Conservation (phyloP, 345 rosid genomes). For the Cardamine occulta region DNA sequence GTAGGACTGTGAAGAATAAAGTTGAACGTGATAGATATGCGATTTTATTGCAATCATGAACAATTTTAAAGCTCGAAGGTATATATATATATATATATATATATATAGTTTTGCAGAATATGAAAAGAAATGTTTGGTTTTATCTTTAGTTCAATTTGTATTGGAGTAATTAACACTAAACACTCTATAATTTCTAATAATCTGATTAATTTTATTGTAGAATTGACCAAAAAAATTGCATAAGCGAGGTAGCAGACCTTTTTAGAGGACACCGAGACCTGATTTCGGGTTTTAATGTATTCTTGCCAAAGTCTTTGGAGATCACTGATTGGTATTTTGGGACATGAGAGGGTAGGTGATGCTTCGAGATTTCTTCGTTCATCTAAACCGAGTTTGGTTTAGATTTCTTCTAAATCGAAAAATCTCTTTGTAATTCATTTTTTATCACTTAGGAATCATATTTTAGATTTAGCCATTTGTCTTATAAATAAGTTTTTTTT, state of each 20-base stretch:
- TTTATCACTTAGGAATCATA: neutral
- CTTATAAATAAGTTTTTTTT: neutral
- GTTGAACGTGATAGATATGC: neutral
- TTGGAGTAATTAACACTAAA: neutral
- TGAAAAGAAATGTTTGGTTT: neutral
- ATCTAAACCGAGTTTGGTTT: too few species aligned
- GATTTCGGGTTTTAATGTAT: conserved; percentile 6
- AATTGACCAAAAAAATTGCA: neutral
- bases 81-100: conserved; percentile 1
- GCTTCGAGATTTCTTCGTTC: too few species aligned
- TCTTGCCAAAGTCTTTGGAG: conserved; percentile 10
- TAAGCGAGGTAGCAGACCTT: neutral
- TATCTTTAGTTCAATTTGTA: neutral
- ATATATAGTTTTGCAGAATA: too few species aligned
- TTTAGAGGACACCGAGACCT: conserved; percentile 5
- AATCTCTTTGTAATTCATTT: neutral
- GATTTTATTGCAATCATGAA: neutral
- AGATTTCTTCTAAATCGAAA: neutral
- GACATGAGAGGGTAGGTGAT: neutral
- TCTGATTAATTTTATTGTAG: neutral
- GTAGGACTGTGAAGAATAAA: neutral
- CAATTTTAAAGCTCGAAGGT: conserved; percentile 7
- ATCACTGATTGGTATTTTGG: neutral
- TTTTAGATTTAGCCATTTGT: neutral
- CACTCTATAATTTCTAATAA: neutral